Evolutionary conservation across 2,329 filamentous ascomycete species (phyloP).

Genomic region (Venturia aucupariae): DNA sequence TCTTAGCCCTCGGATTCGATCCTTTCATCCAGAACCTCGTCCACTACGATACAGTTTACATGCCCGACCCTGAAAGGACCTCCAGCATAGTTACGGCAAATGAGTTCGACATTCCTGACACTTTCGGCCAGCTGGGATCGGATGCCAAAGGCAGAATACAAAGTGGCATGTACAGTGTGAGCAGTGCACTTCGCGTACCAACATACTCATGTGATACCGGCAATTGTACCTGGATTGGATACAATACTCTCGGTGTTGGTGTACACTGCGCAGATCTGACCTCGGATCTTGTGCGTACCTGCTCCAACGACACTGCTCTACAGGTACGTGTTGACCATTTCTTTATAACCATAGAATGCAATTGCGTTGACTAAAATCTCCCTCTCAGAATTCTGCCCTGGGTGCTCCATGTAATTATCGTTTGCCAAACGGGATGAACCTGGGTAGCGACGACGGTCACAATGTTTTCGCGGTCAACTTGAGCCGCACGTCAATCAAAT

Average conservation of each 20-base stretch:
- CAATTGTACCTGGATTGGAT: not conserved
- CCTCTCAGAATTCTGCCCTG: not conserved
- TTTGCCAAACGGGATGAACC: slow-evolving; percentile 3
- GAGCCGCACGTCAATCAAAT: not conserved
- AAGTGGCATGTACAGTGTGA: slow-evolving; percentile 2
- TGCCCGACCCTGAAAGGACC: not conserved
- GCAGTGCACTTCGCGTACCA: not conserved
- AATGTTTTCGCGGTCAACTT: not conserved
- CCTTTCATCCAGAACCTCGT: slow-evolving; percentile 15
- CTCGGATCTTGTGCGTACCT: not conserved
- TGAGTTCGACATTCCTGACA: not conserved
- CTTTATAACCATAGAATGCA: not conserved
- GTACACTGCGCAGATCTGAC: slow-evolving; percentile 10
- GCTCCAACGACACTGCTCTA: not conserved
- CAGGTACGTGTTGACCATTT: not conserved
- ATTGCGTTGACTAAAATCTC: not conserved
- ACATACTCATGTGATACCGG: not conserved
- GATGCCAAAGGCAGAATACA: not conserved
- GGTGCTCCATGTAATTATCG: not conserved
- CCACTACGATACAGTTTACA: slow-evolving; percentile 3
- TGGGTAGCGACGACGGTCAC: not conserved
- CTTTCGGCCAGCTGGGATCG: not conserved
- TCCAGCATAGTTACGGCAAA: not conserved
- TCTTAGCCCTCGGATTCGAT: slow-evolving; percentile 14
- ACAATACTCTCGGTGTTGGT: not conserved